Base-by-base conservation (phyloP, 768 basidiomycete genomes). In the Ramaria sp. region DNA sequence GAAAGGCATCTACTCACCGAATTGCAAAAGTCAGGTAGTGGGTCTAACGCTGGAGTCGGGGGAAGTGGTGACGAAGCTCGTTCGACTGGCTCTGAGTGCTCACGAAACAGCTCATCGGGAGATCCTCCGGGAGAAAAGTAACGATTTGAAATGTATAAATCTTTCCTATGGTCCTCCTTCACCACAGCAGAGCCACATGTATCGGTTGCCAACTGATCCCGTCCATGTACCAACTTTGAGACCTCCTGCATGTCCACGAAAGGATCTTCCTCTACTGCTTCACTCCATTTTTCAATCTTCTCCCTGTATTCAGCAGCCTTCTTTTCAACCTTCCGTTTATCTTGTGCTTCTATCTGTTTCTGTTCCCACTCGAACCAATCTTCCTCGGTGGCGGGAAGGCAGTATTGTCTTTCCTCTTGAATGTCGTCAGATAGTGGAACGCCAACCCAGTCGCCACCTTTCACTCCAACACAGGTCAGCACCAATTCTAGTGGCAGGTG, bases 371-470 rank as follows among this genome's bases (percentile, higher is more conserved):
- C 20, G 47, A 55, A 55, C 53, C 53, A 55, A 3, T 55, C 53
- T 12, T 15, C 28, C n/a, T 55, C 53, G 5, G 53, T 36, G 34
- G 16, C 32, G 28, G 53, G 53, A 30, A 55, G 44, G 28, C 43
- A 30, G 16, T 55, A 55, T 20, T 55, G 27, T 30, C 27, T 28
- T 20, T 45, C 53, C 3, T 55, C 43, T n/a, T n/a, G 22, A 4
- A 32, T 27, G 8, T 32, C 27, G 16, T 45, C 24, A 6, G 51
- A 41, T 8, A 27, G 10, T 5, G 28, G 28, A 10, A 39, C 51
- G 27, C 53, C 53, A 27, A 55, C 53, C 53, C 53, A 55, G 44
- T 55, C 44, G 20, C 53, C 53, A 34, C 53, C 44, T 38, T 28
- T 47, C 43, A 55, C 43, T 15, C 53, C 53, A 32, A 20, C 42